Conservation (phyloP, 2,329 filamentous ascomycete species). For the Aspergillus sp. region DNA sequence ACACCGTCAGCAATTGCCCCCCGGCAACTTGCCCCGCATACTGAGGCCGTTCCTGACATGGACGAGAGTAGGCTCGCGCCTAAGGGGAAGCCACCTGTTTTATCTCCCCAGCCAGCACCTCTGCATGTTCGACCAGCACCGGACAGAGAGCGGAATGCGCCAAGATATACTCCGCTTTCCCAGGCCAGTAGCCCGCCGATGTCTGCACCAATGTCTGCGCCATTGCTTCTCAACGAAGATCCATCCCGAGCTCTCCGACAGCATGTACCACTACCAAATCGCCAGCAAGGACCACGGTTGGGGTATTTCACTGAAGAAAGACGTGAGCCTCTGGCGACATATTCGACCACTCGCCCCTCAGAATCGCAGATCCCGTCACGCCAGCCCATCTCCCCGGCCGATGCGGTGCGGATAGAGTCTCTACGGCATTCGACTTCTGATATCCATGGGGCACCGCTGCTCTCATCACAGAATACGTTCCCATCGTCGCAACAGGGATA, state of each 20-base stretch:
- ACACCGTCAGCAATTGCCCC: slow-evolving; percentile 34
- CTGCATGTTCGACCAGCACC: slow-evolving; percentile 23
- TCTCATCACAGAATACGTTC: slow-evolving; percentile 9
- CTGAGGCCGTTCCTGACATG: slow-evolving; percentile 25
- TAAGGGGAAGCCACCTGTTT: slow-evolving; percentile 21
- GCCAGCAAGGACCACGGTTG: slow-evolving; percentile 32
- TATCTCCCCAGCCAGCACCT: slow-evolving; percentile 22
- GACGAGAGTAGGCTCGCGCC: slow-evolving; percentile 22
- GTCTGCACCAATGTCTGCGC: slow-evolving; percentile 14
- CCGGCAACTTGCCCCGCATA: slow-evolving; percentile 34
- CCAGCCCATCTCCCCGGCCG: slow-evolving; percentile 18
- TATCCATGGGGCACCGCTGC: slow-evolving; percentile 15
- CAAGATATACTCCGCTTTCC: slow-evolving; percentile 30
- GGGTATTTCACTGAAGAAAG: slow-evolving; percentile 38
- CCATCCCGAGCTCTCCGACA: slow-evolving; percentile 21
- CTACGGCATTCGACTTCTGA: slow-evolving; percentile 12
- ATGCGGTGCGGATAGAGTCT: slow-evolving; percentile 28
- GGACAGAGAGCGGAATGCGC: slow-evolving; percentile 27
- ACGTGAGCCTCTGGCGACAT: slow-evolving; percentile 19
- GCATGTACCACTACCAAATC: slow-evolving; percentile 21
- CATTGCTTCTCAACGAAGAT: slow-evolving; percentile 25
- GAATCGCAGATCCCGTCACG: slow-evolving; percentile 23
- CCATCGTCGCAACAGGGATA: slow-evolving; percentile 18
- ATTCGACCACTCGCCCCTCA: slow-evolving; percentile 16
- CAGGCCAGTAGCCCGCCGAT: slow-evolving; percentile 27